Evolutionary conservation across 768 basidiomycete species (phyloP).

Genomic region (Mycena olivaceomarginata): DNA sequence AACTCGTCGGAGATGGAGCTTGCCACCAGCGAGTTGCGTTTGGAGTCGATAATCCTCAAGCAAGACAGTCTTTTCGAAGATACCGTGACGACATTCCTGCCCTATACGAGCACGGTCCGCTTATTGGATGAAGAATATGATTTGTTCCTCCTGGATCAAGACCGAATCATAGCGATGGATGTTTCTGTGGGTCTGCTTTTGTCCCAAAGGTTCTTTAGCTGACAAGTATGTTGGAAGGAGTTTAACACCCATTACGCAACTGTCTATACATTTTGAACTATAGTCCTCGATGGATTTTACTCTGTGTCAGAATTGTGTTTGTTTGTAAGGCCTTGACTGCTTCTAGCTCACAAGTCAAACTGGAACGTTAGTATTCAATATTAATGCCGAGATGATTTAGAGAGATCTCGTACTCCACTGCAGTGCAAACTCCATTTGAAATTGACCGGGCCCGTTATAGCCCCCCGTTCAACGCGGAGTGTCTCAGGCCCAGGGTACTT

Average conservation of each 20-base stretch:
- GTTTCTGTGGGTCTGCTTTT: background rate
- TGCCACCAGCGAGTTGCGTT: background rate
- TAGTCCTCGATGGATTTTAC: background rate
- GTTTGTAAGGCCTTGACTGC: too few relatives aligned
- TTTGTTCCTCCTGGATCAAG: constrained; percentile 33
- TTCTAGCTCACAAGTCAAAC: too few relatives aligned
- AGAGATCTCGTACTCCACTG: too few relatives aligned
- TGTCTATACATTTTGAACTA: constrained; percentile 11
- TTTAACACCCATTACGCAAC: background rate
- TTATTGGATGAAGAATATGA: background rate
- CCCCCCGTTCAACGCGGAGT: too few relatives aligned
- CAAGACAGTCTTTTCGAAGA: background rate
- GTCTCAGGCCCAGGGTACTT: too few relatives aligned
- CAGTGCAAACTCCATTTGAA: background rate
- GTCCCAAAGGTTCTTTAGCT: background rate
- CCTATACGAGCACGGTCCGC: constrained; percentile 18
- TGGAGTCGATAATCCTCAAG: background rate
- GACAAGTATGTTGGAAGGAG: background rate
- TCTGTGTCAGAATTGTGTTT: too few relatives aligned
- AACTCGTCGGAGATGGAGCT: too few relatives aligned
- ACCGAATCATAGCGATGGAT: constrained; percentile 24
- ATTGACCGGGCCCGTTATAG: too few relatives aligned
- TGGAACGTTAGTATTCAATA: too few relatives aligned
- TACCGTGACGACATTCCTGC: constrained; percentile 17
- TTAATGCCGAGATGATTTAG: background rate